phyloP scores from a whole-genome alignment of 257 asterid species.

The Nicotiana sylvestris region DNA sequence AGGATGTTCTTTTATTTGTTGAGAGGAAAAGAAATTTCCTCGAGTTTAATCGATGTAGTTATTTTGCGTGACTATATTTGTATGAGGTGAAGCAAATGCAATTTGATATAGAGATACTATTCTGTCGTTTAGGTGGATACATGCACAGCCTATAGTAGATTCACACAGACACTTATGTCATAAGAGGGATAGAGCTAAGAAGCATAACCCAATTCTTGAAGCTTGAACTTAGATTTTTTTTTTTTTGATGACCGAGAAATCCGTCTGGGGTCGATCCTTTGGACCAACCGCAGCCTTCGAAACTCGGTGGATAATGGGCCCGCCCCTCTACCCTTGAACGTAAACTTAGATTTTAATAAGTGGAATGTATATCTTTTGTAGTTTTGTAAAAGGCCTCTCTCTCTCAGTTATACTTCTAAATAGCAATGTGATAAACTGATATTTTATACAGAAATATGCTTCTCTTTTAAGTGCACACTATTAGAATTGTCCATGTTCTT shows the following conservation, averaged over 20 bases:
- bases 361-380: neutral
- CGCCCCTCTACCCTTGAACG: neutral
- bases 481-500: neutral
- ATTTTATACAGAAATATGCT: neutral
- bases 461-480: neutral
- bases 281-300: no score
- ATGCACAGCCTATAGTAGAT: neutral
- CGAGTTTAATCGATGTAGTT: neutral
- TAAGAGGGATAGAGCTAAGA: neutral
- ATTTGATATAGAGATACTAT: neutral
- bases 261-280: no score
- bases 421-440: neutral
- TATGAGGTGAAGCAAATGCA: neutral
- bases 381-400: neutral
- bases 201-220: neutral
- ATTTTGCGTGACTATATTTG: neutral
- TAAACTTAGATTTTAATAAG: neutral
- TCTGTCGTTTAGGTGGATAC: neutral
- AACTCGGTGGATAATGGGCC: no score
- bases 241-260: no score
- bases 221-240: neutral
- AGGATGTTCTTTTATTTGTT: neutral
- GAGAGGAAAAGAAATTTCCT: neutral
- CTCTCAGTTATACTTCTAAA: neutral
- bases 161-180: neutral